Evolutionary conservation across 257 asterid species (phyloP), one percentile per base, ranked within the genome.

Genomic region (Hygrophila difformis): DNA sequence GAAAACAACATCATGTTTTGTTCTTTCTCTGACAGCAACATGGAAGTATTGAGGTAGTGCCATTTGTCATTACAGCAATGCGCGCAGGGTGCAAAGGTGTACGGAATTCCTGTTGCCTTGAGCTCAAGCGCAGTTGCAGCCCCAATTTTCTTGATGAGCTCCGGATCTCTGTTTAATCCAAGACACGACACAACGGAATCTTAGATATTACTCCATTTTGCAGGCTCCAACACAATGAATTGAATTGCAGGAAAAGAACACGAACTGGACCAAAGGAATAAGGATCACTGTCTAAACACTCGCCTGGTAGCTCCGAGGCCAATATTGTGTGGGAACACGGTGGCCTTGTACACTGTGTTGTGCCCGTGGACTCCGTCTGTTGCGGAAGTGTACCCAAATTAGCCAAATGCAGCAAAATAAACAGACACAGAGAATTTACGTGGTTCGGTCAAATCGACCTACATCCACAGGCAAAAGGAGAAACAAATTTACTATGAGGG

Each of bases 291-390:
- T 4, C 9, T 4, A 31, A 15, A 7, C 2, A 51, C 57, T 57
- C 57, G 57, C 77, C 77, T 58, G 24, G 74, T 62, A 41, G 74
- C 74, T 46, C 67, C 77, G 18, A 70, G 73, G 5, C 77, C 70
- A 44, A 70, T 51, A 49, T 66, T 66, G 36, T 71, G 78, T 7
- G 78, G 78, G 40, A 63, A 71, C 2, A 71, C 18, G 0, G 78
- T 71, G 14, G 78, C 78, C 44, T 52, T 67, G 15, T 67, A 67
- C 6, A 22, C 74, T 8, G 62, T 63, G 21, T 66, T 66, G 21
- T 71, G 73, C 9, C 74, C 78, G 39, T 71, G 78, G 44, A 66
- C 63, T 15, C 71, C 74, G n/a, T n/a, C n/a, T n/a, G n/a, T n/a
- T n/a, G n/a, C n/a, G n/a, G n/a, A n/a, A n/a, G n/a, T n/a, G n/a